These are phyloP conservation scores for Sarcodon aspratus DNA, from an alignment of 768 basidiomycete genomes.

Conservation along the genomic window DNA sequence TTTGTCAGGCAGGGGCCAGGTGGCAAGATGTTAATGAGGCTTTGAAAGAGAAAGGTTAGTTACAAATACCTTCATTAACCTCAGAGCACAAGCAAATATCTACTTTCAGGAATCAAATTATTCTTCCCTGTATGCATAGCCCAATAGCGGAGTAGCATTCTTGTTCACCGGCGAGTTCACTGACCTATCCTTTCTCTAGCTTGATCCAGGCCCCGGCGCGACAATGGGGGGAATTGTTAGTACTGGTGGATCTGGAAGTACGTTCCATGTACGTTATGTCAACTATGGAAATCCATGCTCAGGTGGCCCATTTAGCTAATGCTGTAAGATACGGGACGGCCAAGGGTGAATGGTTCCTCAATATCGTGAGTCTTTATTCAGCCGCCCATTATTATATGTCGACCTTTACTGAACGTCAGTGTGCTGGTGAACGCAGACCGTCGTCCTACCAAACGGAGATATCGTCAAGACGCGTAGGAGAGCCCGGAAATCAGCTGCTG, in stretches of 20 bases:
- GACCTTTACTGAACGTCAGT: not conserved
- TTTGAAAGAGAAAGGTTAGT: conserved; percentile 45
- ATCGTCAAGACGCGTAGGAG: conserved; percentile 82
- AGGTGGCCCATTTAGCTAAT: conserved; percentile 34
- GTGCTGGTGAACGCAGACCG: conserved; percentile 40
- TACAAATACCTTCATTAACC: not conserved
- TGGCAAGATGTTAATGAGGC: conserved; percentile 69
- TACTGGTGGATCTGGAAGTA: conserved; percentile 81
- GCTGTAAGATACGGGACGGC: conserved; percentile 85
- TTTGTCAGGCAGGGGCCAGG: conserved; percentile 61
- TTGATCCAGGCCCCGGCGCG: conserved; percentile 70
- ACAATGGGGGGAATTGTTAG: conserved; percentile 83
- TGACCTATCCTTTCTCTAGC: conserved; percentile 23
- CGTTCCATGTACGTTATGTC: conserved; percentile 12
- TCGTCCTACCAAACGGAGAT: conserved; percentile 80
- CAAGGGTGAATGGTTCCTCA: conserved; percentile 85
- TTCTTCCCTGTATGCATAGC: conserved; percentile 65
- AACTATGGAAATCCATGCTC: not conserved
- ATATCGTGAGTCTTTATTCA: conserved; percentile 38
- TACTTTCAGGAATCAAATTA: conserved; percentile 48
- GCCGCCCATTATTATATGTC: not conserved
- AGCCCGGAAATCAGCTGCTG: conserved; percentile 77
- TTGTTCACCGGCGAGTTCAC: not conserved
- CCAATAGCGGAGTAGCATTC: not conserved
- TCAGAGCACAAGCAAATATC: not conserved